Evolutionary conservation across 306 rosid species (phyloP), one percentile per base, ranked within the genome.

Genomic region (Dalbergia cultrata): DNA sequence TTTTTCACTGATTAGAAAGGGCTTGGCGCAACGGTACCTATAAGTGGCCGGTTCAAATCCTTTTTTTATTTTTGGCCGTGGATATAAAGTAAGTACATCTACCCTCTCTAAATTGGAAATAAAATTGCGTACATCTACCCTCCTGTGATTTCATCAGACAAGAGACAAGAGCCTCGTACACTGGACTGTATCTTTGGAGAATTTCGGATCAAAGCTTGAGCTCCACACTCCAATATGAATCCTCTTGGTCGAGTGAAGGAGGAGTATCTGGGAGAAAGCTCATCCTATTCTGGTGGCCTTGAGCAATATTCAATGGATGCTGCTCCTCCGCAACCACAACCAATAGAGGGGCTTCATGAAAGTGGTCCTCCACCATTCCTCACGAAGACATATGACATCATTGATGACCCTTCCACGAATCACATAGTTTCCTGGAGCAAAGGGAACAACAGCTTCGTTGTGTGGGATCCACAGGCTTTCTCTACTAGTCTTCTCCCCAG

Each of bases 331-430:
- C 63, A 19, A 18, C n/a, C n/a, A 52, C 94, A 75, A 76, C 95
- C 98, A 74, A 45, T 83, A 83, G 92, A 88, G 67, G 87, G 93
- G 26, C 91, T 95, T 41, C 77, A 84, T 44, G 94, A 93, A 53
- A 74, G 67, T 13, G 96, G 94, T 14, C 97, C 96, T 45, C 96
- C 99, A 17, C 98, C 98, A 9, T 95, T 95, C 75, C 96, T 95
- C 52, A 88, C 89, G 31, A 95, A 95, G 72, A 95, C 97, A 2
- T 95, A 90, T 49, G 99, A 93, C 44, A 82, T 95, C 41, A 92
- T 95, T 14, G 97, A 93, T 12, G 98, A 95, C 26, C 78, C 91
- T 54, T 67, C 85, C 2, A 89, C 96, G 8, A 80, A 95, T 71
- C 87, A 90, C 62, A 80, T 95, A 13, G 72, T 95, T 34, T 91